Evolutionary conservation across 2,329 filamentous ascomycete genomes (phyloP), one percentile per base, ranked within the genome.

Genomic region (Cordyceps fumosorosea): DNA sequence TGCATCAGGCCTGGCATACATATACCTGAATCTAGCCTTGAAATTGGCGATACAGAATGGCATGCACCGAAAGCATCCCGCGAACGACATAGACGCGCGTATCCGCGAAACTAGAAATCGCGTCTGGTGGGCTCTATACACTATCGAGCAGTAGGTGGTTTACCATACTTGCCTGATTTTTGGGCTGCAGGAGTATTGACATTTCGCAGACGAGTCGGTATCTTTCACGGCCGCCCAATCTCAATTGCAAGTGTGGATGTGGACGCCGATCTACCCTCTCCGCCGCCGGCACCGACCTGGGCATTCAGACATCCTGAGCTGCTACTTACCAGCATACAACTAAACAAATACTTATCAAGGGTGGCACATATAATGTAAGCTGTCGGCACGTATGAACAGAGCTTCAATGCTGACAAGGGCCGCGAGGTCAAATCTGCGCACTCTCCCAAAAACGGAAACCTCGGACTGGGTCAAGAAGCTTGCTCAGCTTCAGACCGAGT

Each of bases 1-100:
- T 67, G 79, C 82, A 0, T 82, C 81, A 1, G 83, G 82, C 0
- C 69, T 85, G 22, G 80, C 80, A 2, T 85, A 84, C 65, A 82
- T 81, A 3, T 85, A 85, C 65, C 75, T 84, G 53, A 81, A 81
- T 7, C 69, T 85, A 14, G 80, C 81, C 2, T 72, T 84, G 48
- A 84, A 83, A 63, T 72, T 85, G 63, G 83, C 82, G 1, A 83
- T 85, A 16, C 82, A 84, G 64, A 85, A 85, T 66, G 83, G 83
- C 11, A 84, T 85, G 82, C 83, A 85, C 65, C 75, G 83, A 55
- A 79, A 75, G 60, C 81, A 79, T 62, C 72, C 76, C 1, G 79
- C 78, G 1, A 76, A 78, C 56, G 78, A 75, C 0, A 73, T 83
- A 12, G 78, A 80, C 34, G 71, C 77, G 12, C 74, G 75, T 34